These are phyloP conservation scores for baker's yeast (Saccharomyces cerevisiae) DNA, from an alignment of 805 yeast genomes.

Conservation along the genomic window DNA sequence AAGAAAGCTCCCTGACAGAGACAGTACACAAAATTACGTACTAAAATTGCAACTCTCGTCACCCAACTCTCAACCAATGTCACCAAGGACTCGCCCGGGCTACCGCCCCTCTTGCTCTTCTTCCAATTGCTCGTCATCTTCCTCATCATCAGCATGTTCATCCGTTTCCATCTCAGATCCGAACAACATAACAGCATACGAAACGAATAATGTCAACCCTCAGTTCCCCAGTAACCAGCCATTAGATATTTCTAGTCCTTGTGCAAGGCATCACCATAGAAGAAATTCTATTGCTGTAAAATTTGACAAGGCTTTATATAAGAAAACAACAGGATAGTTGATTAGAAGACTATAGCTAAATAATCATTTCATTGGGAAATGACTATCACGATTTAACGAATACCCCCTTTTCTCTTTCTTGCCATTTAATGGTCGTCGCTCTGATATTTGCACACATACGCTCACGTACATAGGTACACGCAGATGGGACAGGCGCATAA, in stretches of 20 bases:
- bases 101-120: background rate
- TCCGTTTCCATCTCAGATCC: background rate
- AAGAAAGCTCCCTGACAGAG: background rate
- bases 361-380: background rate
- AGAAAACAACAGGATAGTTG: constrained; percentile 1
- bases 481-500: background rate
- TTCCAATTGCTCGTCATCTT: background rate
- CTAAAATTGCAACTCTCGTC: background rate
- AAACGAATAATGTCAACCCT: background rate
- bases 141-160: background rate
- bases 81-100: background rate
- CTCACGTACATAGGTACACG: background rate
- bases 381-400: background rate
- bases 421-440: background rate
- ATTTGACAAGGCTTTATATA: constrained; percentile 18
- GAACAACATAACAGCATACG: background rate
- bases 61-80: background rate
- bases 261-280: constrained; percentile 29
- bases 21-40: background rate
- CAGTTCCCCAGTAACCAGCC: background rate
- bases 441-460: background rate
- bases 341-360: background rate
- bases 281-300: constrained; percentile 25
- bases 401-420: background rate
- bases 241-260: constrained; percentile 9